Evolutionary conservation across 305 asterid genomes (phyloP), one percentile per base, ranked within the genome.

Genomic region (Fraxinus ornus): DNA sequence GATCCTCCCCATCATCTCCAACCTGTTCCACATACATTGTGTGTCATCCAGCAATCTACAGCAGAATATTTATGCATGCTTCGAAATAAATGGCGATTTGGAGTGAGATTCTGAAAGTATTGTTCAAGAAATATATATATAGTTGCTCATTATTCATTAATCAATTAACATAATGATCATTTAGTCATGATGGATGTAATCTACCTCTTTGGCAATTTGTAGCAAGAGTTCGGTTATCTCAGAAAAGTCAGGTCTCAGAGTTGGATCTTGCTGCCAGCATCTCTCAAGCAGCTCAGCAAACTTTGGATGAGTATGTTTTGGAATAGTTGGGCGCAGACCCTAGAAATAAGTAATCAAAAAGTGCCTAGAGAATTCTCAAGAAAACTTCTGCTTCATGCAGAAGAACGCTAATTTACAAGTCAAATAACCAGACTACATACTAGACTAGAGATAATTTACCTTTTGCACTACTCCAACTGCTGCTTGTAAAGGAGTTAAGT

Each of bases 381-480:
- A 17, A 44, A 78, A 44, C 28, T 1, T 36, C 28, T 44, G 77
- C 77, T 47, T 39, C n/a, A 47, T 72, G 77, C 4, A 37, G 36
- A 41, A 64, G 36, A 30, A 70, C 28, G 66, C 33, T 22, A 28
- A 70, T 28, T 21, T 79, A 55, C 78, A 72, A 70, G 41, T 30
- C 71, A 37, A 75, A 80, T 7, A 73, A 77, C 62, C 35, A 60
- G 79, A 47, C 5, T 73, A 39, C 75, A 79, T 60, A 75, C 76
- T 77, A 85, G 49, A 76, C 44, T 12, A 79, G 79, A 70, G 80
- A 70, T 75, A 83, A 35, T 78, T 70, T 90, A 95, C 99, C 94
- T 94, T 94, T 85, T 94, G 99, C 87, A 94, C 98, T 81, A 94
- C 98, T 52, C 98, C 98, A 57, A 94, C 94, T 39, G 98, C 98